Evolutionary conservation across 202 grass and related monocot species (phyloP).

Genomic region (Musa balbisiana): DNA sequence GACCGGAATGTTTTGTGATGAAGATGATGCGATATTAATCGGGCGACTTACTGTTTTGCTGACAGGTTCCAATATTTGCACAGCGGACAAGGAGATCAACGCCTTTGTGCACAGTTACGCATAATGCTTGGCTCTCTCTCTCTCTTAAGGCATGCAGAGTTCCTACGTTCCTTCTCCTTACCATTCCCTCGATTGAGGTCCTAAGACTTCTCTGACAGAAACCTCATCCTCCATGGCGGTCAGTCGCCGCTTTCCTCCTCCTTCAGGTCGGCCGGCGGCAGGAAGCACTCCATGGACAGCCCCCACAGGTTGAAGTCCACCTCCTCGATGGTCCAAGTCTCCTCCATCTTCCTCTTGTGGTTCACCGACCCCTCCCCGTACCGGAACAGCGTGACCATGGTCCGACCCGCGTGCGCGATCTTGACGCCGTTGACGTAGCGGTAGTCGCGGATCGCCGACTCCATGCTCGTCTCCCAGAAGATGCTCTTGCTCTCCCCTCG

Average conservation of each 20-base stretch:
- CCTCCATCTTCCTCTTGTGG: slow-evolving; percentile 90
- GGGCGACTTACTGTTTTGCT: too few species aligned
- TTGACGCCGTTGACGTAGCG: slow-evolving; percentile 67
- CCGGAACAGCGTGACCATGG: slow-evolving; percentile 63
- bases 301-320: slow-evolving; percentile 79
- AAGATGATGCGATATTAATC: too few species aligned
- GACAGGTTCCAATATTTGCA: too few species aligned
- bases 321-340: slow-evolving; percentile 87
- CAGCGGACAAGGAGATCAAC: too few species aligned
- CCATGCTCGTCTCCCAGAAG: slow-evolving; percentile 95
- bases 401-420: slow-evolving; percentile 67
- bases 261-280: slow-evolving; percentile 63
- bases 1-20: too few species aligned
- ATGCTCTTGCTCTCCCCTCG: slow-evolving; percentile 67
- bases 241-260: slow-evolving; percentile 33
- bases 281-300: slow-evolving; percentile 53
- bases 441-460: slow-evolving; percentile 78
- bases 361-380: slow-evolving; percentile 86
- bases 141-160: too few species aligned
- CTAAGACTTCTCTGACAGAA: not conserved
- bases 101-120: too few species aligned
- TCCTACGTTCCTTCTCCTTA: too few species aligned
- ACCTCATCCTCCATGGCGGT: not conserved
- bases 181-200: too few species aligned
- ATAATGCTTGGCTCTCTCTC: too few species aligned